These are phyloP conservation scores for Lichtheimia ornata DNA, from an alignment of 371 early-diverging fungal genomes.

Conservation along the genomic window DNA sequence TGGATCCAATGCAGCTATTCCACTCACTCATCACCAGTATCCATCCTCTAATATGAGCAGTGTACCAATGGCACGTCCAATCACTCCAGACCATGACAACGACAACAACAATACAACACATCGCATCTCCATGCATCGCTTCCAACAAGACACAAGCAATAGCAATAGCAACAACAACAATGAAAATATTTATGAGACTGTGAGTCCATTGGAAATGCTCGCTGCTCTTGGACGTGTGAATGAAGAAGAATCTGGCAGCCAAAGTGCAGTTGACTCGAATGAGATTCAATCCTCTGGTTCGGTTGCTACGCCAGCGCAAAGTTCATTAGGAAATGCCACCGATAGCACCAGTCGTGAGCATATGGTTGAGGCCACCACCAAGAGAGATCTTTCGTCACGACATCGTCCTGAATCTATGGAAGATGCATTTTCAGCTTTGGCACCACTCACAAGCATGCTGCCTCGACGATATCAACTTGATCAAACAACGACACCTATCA, in stretches of 20 bases:
- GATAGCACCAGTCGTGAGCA: background rate
- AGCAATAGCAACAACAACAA: no score
- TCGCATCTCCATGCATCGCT: slow-evolving; percentile 9
- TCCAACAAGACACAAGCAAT: slow-evolving; percentile 5
- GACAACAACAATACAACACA: slow-evolving; percentile 1
- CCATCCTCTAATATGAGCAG: slow-evolving; percentile 40
- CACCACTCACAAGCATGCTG: slow-evolving; percentile 21
- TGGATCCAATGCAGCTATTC: slow-evolving; percentile 14
- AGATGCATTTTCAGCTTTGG: slow-evolving; percentile 13
- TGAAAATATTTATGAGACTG: slow-evolving; percentile 26
- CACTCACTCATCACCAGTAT: slow-evolving; percentile 37
- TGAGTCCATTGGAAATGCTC: slow-evolving; percentile 42
- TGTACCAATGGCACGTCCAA: slow-evolving; percentile 43
- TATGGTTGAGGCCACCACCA: background rate
- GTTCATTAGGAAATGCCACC: background rate
- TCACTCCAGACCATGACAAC: slow-evolving; percentile 22
- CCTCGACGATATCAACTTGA: slow-evolving; percentile 43
- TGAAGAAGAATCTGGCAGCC: slow-evolving; percentile 5
- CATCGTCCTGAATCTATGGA: background rate
- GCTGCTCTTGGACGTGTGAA: slow-evolving; percentile 35
- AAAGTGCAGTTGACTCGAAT: slow-evolving; percentile 1
- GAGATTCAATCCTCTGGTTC: background rate
- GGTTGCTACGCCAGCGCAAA: background rate
- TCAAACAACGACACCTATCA: slow-evolving; percentile 25
- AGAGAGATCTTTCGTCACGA: background rate